phyloP scores from a whole-genome alignment of 208 protist genomes.

The Naegleria gruberi region DNA sequence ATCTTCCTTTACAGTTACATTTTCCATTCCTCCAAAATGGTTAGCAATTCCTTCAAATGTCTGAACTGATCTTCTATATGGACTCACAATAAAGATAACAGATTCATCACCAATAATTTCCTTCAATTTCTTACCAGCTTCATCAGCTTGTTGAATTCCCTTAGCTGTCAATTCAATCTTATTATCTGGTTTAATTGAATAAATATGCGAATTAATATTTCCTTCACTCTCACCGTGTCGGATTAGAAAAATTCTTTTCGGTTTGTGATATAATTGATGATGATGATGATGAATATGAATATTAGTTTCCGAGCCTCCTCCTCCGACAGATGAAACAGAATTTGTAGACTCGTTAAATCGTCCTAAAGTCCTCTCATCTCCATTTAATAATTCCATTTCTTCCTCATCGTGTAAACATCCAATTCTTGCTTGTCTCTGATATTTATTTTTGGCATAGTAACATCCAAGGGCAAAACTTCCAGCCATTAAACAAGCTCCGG shows the following conservation, averaged over 20 bases:
- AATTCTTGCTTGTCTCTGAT: too few relatives aligned
- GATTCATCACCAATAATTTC: conserved; percentile 62
- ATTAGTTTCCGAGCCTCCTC: too few relatives aligned
- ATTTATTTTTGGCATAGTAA: too few relatives aligned
- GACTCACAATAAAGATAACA: conserved; percentile 74
- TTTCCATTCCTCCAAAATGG: neutral
- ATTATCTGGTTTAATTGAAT: conserved; percentile 60
- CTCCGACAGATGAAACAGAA: too few relatives aligned
- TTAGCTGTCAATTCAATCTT: conserved; percentile 64
- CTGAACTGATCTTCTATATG: conserved; percentile 66
- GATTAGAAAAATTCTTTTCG: neutral
- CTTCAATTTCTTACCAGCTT: conserved; percentile 62
- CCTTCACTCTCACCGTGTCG: neutral
- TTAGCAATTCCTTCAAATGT: conserved; percentile 61
- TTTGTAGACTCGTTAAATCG: too few relatives aligned
- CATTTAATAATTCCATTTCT: too few relatives aligned
- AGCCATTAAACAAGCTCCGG: too few relatives aligned
- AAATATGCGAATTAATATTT: neutral
- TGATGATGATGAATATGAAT: too few relatives aligned
- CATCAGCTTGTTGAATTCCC: conserved; percentile 64
- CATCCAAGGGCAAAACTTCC: too few relatives aligned
- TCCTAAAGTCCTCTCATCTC: too few relatives aligned
- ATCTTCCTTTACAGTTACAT: neutral
- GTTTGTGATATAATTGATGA: neutral
- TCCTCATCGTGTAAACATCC: too few relatives aligned